Evolutionary conservation across 768 basidiomycete species (phyloP), one percentile per base, ranked within the genome.

Genomic region (Pisolithus orientalis): DNA sequence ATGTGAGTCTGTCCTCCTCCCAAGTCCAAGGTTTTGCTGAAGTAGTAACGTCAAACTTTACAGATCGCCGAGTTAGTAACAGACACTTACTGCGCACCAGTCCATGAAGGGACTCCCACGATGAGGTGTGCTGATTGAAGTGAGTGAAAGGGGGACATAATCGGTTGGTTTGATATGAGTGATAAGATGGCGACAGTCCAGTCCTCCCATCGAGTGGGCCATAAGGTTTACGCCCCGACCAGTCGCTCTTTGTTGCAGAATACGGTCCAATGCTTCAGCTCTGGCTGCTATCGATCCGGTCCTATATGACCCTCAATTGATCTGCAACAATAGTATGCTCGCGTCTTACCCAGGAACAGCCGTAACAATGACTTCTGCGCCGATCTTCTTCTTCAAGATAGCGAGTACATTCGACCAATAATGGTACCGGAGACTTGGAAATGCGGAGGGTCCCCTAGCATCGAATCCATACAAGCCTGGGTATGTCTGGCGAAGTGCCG

Each of bases 81-180:
- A 28, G 39, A 44, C 32, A 78, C 87, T 62, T 62, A 90, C 90
- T 46, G 82, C 78, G 72, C 95, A 98, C 96, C 96, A 99, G 66
- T 96, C 92, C 96, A 99, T 99, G 69, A 99, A 98, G 1, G 95
- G 94, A 59, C 90, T 92, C 32, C 96, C 95, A 16, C 92, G 80
- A 66, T 99, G 96, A 14, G 96, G 96, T 0, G 96, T 98, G 25
- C 85, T 84, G 57, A 99, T 80, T 21, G 85, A 89, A 1, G 89
- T 97, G 53, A 99, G 72, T 6, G 91, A 94, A 29, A 93, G 69
- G 1, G 96, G 94, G 1, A 78, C 78, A 69, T 98, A 98, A 47
- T 87, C 83, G 9, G 70, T 76, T 0, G 95, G 93, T 56, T 80
- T 80, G 59, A 94, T 76, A 65, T 88, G 88, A 2, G 90, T 83